A percentile compares a stretch with the other conserved stretches of the same genome.
Conservation (phyloP, 2,329 filamentous ascomycete genomes). For the Colletotrichum navitas region DNA sequence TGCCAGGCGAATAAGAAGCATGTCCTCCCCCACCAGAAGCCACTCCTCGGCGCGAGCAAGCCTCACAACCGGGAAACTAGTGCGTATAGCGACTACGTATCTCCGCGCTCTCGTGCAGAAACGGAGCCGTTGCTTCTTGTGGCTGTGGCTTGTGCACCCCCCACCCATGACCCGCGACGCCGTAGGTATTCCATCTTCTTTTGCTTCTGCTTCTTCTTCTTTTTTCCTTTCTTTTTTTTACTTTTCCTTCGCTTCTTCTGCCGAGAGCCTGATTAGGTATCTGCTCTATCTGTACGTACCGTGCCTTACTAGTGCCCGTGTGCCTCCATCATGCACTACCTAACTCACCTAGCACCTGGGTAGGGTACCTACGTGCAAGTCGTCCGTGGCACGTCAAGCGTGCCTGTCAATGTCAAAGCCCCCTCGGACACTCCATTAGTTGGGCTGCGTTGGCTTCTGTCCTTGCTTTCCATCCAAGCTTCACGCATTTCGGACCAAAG, state of each 20-base stretch:
- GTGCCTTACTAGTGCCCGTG: constrained; percentile 11
- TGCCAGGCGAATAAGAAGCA: constrained; percentile 47
- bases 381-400: constrained; percentile 16
- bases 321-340: constrained; percentile 1
- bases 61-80: not conserved
- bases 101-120: not conserved
- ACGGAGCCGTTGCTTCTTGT: not conserved
- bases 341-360: too few relatives aligned
- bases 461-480: too few relatives aligned
- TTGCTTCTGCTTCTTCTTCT: not conserved
- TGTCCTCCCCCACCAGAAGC: not conserved
- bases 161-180: not conserved
- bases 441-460: not conserved
- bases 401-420: not conserved
- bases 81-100: not conserved
- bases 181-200: constrained; percentile 9
- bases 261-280: too few relatives aligned
- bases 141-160: not conserved
- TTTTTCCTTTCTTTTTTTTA: not conserved
- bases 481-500: not conserved
- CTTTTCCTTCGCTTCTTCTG: too few relatives aligned
- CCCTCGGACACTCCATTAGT: constrained; percentile 1
- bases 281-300: too few relatives aligned
- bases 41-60: constrained; percentile 17
- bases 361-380: not conserved